Percentiles rank a stretch among this genome's conserved stretches.
Evolutionary conservation across 2,329 filamentous ascomycete genomes (phyloP).

Genomic region (Lecanoromycetidae sp.): DNA sequence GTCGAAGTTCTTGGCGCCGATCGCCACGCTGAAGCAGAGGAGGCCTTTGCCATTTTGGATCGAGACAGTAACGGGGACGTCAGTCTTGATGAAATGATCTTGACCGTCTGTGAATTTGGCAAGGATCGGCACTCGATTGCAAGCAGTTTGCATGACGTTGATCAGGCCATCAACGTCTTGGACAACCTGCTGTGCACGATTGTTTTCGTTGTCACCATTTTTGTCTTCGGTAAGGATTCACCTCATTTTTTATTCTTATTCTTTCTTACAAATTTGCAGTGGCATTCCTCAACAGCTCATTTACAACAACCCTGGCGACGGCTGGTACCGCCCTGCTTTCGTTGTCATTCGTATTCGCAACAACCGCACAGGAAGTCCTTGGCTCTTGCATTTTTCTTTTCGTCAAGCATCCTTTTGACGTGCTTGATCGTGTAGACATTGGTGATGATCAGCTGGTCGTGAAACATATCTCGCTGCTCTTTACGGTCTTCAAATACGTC

Average conservation of each 20-base stretch:
- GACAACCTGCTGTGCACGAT: slow-evolving; percentile 75
- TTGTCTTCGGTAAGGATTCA: slow-evolving; percentile 60
- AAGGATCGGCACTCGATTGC: slow-evolving; percentile 78
- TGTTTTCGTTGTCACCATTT: slow-evolving; percentile 66
- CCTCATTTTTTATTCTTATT: neutral
- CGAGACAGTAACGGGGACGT: slow-evolving; percentile 87
- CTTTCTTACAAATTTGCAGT: slow-evolving; percentile 35
- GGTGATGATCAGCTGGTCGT: slow-evolving; percentile 58
- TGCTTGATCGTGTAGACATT: slow-evolving; percentile 87
- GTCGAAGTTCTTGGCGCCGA: slow-evolving; percentile 71
- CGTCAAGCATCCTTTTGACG: slow-evolving; percentile 95
- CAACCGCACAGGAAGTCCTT: slow-evolving; percentile 87
- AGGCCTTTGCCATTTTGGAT: slow-evolving; percentile 71
- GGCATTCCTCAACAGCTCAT: slow-evolving; percentile 76
- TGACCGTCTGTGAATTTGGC: slow-evolving; percentile 72
- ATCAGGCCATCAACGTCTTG: slow-evolving; percentile 82
- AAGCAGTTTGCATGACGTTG: slow-evolving; percentile 93
- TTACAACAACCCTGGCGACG: slow-evolving; percentile 74
- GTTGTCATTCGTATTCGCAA: slow-evolving; percentile 90
- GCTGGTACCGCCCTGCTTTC: slow-evolving; percentile 87
- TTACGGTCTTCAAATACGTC: slow-evolving; percentile 79
- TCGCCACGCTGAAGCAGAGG: slow-evolving; percentile 66
- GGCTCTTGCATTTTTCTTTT: slow-evolving; percentile 98
- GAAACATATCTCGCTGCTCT: slow-evolving; percentile 87
- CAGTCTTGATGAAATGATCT: slow-evolving; percentile 86